Conservation (phyloP, 176 grass and related monocot genomes). For the Stipa capillata region DNA sequence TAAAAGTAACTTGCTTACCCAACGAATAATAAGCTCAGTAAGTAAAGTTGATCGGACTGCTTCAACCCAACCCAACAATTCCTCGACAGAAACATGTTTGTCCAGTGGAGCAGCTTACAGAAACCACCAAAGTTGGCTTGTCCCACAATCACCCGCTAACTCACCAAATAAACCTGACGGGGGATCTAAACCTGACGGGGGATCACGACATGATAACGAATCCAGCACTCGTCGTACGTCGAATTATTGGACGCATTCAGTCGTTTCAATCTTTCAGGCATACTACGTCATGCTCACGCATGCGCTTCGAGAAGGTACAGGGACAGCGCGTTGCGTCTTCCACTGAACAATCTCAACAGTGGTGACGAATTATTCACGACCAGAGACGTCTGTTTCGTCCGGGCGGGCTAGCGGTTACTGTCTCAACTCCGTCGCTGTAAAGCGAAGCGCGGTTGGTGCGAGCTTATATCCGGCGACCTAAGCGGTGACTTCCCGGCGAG, state of each 20-base stretch:
- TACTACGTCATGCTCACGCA: neutral
- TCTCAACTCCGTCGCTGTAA: neutral
- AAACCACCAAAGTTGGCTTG: neutral
- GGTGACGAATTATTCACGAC: neutral
- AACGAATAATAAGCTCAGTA: too few species aligned
- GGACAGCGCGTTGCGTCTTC: neutral
- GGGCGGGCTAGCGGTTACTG: neutral
- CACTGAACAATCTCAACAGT: neutral
- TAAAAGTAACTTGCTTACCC: too few species aligned
- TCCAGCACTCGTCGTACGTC: neutral
- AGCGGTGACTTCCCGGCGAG: neutral
- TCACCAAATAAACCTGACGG: constrained; percentile 5
- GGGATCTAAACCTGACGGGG: too few species aligned
- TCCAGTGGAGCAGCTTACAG: neutral
- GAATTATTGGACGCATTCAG: neutral
- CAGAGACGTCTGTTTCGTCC: neutral
- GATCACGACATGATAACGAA: neutral
- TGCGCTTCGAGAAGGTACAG: neutral
- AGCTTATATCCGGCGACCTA: constrained; percentile 6
- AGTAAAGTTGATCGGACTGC: too few species aligned
- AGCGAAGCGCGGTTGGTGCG: neutral
- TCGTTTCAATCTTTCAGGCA: neutral
- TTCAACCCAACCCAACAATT: too few species aligned
- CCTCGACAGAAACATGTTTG: neutral
- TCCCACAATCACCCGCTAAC: constrained; percentile 19